phyloP scores from a whole-genome alignment of 345 rosid genomes.

The Capsella bursapastoris region DNA sequence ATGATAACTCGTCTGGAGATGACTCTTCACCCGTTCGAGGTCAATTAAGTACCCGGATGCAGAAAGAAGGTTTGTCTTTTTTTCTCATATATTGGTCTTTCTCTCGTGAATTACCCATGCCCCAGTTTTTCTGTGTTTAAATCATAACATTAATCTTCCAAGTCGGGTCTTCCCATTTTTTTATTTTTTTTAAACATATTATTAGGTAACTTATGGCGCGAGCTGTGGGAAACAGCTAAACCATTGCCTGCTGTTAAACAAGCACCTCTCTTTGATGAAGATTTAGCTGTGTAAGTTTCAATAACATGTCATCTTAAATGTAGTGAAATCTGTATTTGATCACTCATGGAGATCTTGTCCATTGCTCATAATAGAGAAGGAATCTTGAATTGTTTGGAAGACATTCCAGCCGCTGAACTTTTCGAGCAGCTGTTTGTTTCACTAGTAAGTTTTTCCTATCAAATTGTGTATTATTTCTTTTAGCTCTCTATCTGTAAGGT shows the following conservation, averaged over 20 bases:
- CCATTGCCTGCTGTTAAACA: slow-evolving; percentile 91
- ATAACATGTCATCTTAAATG: slow-evolving; percentile 16
- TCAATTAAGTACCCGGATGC: slow-evolving; percentile 92
- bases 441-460: slow-evolving; percentile 58
- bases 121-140: slow-evolving; percentile 11
- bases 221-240: slow-evolving; percentile 92
- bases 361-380: slow-evolving; percentile 68
- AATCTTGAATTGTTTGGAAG: slow-evolving; percentile 76
- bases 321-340: slow-evolving; percentile 20
- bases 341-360: slow-evolving; percentile 25
- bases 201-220: slow-evolving; percentile 93
- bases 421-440: slow-evolving; percentile 86
- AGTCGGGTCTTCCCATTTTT: not conserved
- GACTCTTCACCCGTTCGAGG: slow-evolving; percentile 62
- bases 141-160: not conserved
- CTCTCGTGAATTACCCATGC: not conserved
- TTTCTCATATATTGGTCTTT: not conserved
- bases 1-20: slow-evolving; percentile 58
- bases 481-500: not conserved
- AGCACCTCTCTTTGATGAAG: slow-evolving; percentile 91
- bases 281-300: slow-evolving; percentile 86
- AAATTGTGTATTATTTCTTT: not conserved
- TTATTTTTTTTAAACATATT: not conserved
- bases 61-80: slow-evolving; percentile 76
- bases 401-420: slow-evolving; percentile 69